These are phyloP conservation scores for Fonsecaea monophora DNA, from an alignment of 2,329 filamentous ascomycete genomes.

Conservation along the genomic window DNA sequence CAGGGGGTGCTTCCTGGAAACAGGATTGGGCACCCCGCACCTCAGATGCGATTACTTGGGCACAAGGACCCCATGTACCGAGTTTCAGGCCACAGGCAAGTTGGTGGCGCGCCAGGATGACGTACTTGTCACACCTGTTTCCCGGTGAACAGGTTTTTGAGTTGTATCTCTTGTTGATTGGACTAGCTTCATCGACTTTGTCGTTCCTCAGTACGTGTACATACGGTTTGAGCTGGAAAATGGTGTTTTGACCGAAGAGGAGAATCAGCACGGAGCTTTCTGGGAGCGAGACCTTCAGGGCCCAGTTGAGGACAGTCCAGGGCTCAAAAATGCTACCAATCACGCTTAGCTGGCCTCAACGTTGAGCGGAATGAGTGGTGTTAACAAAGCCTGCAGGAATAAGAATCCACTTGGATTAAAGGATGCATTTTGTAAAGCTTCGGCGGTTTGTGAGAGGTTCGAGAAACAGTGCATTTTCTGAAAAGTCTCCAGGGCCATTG, in stretches of 20 bases:
- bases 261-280: background rate
- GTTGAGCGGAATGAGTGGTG: background rate
- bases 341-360: background rate
- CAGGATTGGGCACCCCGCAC: slow-evolving; percentile 13
- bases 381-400: background rate
- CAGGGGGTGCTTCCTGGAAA: background rate
- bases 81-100: background rate
- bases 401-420: slow-evolving; percentile 1
- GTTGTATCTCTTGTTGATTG: background rate
- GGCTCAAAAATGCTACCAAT: slow-evolving; percentile 1
- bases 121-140: background rate
- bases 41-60: slow-evolving; percentile 2
- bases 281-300: background rate
- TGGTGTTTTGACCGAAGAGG: background rate
- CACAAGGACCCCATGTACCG: slow-evolving; percentile 1
- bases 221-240: background rate
- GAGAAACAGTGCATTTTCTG: slow-evolving; percentile 1
- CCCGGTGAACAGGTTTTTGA: slow-evolving; percentile 1
- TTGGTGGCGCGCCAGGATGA: slow-evolving; percentile 2
- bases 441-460: slow-evolving; percentile 1
- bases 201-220: background rate
- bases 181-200: background rate
- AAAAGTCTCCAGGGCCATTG: slow-evolving; percentile 13
- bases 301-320: background rate
- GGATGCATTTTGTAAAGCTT: slow-evolving; percentile 3